A percentile compares a stretch with the other conserved stretches of the same genome.
Conservation (phyloP, 2,329 filamentous ascomycete genomes). For the Sporothrix luriei region DNA sequence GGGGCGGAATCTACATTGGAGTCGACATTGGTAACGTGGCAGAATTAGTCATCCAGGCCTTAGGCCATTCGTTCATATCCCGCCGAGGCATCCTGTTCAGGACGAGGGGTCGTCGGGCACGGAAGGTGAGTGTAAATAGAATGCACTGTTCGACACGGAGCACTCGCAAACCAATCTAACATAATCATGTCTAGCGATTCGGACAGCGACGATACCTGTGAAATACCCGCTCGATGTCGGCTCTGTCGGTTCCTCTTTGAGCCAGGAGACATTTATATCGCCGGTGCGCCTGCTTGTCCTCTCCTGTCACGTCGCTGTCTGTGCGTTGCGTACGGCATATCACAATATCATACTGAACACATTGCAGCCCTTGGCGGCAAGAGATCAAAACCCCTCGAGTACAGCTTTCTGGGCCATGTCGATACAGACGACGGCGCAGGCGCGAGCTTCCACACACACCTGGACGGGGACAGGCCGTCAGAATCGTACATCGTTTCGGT, state of each 20-base stretch:
- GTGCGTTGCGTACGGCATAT: background rate
- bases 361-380: background rate
- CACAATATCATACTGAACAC: background rate
- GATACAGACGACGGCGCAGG: background rate
- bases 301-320: background rate
- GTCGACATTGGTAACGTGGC: too few relatives aligned
- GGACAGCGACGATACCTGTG: background rate
- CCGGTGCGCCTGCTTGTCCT: background rate
- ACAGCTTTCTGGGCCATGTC: background rate
- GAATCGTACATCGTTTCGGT: background rate
- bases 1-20: too few relatives aligned
- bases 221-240: background rate
- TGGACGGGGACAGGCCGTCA: background rate
- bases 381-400: background rate
- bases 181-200: background rate
- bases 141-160: background rate
- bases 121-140: too few relatives aligned
- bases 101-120: too few relatives aligned
- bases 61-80: too few relatives aligned
- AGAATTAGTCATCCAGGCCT: too few relatives aligned
- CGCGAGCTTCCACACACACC: background rate
- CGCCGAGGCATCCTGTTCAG: too few relatives aligned
- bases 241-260: background rate
- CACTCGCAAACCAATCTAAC: background rate
- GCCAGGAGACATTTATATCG: background rate